Evolutionary conservation across 1,284 basidiomycete species (phyloP), one percentile per base, ranked within the genome.

Genomic region (Tilletia horrida): DNA sequence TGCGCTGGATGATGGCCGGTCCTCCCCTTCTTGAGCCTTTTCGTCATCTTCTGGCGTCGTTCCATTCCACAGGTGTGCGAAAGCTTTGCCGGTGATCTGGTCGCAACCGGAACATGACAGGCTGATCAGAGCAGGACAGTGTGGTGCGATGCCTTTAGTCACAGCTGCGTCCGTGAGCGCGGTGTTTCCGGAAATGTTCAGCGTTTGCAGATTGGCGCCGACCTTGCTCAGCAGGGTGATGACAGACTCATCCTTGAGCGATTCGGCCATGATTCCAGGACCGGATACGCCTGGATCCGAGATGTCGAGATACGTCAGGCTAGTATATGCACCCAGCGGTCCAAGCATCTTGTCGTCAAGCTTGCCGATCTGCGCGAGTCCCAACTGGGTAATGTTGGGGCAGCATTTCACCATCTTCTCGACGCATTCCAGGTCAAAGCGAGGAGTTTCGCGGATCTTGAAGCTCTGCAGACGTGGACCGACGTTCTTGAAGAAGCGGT

Each of bases 361-460:
- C 73, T 87, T 84, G 7, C 90, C 92, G 43, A 97, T 84, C 77
- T 96, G 91, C 65, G 88, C 87, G 43, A 98, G 84, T 1, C 90
- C 86, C 1, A 98, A 86, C 67, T 89, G 88, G 8, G 83, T 85
- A 21, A 98, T 83, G 21, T 83, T 83, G 1, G 86, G 85, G 72
- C 90, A 93, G 65, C 85, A 82, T 29, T 85, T 75, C 18, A 89
- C 87, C 47, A 97, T 86, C 2, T 86, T 81, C 29, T 86, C 78
- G 67, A 91, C 84, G 76, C 90, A 91, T 9, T 87, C 86, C 1
- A 88, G 77, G 79, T 95, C 89, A 81, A 98, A 94, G 7, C 93
- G 88, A 2, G 93, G 92, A 70, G 90, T 91, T 79, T 83, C 77
- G 3, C 81, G 90, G 71, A 97, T 88, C 61, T 90, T 85, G 82